Base-by-base conservation (phyloP, 2,329 filamentous ascomycete species). In the Periglandula ipomoeae region DNA sequence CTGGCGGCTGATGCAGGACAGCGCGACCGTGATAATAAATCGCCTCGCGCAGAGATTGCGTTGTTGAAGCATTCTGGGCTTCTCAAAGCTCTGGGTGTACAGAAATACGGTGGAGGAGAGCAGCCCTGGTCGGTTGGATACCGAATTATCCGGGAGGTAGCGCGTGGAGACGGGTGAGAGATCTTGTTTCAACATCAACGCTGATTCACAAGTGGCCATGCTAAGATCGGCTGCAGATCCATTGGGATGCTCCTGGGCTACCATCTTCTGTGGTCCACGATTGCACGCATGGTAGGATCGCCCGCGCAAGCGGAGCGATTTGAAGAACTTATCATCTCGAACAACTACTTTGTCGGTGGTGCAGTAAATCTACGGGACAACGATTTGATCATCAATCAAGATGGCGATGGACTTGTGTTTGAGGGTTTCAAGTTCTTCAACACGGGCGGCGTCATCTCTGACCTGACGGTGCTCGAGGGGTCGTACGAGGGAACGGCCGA, bases 231-330 rank as follows among this genome's bases (percentile, higher is more conserved):
- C 20, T n/a, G 11, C 8, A 74, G 70, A 0, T 81, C 77, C 0
- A 67, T 85, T 27, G 81, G 81, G 1, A 82, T 83, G 79, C 70
- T 85, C 0, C 67, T 84, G 0, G 81, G 78, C 1, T 84, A 84
- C 54, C 80, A 84, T 56, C 65, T 84, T 4, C 67, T 83, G 7
- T 85, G 81, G 81, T 79, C 75, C 0, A 78, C 72, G 0, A 83
- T 76, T 0, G 78, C 78, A 15, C 76, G 75, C 50, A 67, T 84
- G 0, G 75, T 84, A 9, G 81, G 81, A 2, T 80, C 70, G 0
- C 61, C 74, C 0, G 76, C 81, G 54, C 82, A 85, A 59, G 73
- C 72, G 17, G 78, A 82, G 13, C 73, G 73, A 17, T 62, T 71
- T 1, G 73, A 82, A 50, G 68, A 80, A 52, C 63, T 74, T 45